Conservation (phyloP, 2,329 filamentous ascomycete species). For the Arthrobotrys pseudoclavata region DNA sequence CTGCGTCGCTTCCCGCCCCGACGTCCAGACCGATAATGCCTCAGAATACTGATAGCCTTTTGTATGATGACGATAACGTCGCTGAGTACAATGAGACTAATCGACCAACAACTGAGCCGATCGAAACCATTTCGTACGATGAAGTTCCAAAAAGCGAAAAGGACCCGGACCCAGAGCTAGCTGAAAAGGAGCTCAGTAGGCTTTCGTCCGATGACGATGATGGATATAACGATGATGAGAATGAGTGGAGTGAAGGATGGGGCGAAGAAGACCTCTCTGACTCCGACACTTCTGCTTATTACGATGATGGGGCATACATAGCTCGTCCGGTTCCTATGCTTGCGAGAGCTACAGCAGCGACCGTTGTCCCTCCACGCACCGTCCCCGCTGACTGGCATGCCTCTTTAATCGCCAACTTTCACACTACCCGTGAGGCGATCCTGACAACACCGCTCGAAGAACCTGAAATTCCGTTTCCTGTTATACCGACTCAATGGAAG, state of each 20-base stretch:
- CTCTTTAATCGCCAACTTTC: constrained; percentile 45
- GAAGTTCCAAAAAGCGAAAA: not conserved
- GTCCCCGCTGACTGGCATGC: constrained; percentile 41
- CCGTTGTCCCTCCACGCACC: constrained; percentile 19
- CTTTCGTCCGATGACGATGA: constrained; percentile 28
- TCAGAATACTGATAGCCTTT: constrained; percentile 33
- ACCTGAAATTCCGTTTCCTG: constrained; percentile 41
- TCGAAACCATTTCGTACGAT: constrained; percentile 5
- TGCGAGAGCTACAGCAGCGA: not conserved
- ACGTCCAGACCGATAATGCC: constrained; percentile 30
- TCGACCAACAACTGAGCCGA: not conserved
- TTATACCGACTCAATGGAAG: constrained; percentile 40
- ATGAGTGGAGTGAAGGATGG: constrained; percentile 24
- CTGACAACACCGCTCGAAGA: constrained; percentile 46
- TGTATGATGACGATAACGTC: constrained; percentile 58
- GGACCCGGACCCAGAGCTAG: not conserved
- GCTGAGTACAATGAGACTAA: constrained; percentile 21
- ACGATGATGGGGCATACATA: constrained; percentile 56
- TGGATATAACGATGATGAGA: constrained; percentile 1
- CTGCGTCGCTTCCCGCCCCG: constrained; percentile 22
- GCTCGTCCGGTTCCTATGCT: constrained; percentile 32
- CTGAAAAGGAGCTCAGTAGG: not conserved
- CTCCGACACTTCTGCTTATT: constrained; percentile 50
- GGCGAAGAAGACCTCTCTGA: constrained; percentile 33
- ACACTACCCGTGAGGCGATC: constrained; percentile 50